These are phyloP conservation scores for Trichophyton mentagrophytes DNA, from an alignment of 2,329 filamentous ascomycete species.

Conservation along the genomic window DNA sequence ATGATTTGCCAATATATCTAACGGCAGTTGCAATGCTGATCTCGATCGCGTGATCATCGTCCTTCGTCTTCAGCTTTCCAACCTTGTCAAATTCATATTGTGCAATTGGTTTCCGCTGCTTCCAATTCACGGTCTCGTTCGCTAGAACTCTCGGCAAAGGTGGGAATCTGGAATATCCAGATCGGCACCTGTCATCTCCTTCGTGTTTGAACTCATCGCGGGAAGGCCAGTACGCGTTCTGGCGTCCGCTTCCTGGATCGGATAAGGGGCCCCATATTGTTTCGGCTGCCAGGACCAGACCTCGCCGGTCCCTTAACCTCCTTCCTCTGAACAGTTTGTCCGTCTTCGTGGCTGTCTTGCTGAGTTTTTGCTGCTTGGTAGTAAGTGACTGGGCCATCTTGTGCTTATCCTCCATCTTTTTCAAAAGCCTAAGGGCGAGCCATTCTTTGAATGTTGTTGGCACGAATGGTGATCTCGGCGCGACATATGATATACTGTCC, in stretches of 20 bases:
- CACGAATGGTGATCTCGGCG: conserved; percentile 19
- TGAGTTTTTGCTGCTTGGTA: conserved; percentile 1
- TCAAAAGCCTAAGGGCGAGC: conserved; percentile 14
- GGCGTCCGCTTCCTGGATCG: conserved; percentile 7
- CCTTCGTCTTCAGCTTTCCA: conserved; percentile 10
- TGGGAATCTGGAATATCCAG: conserved; percentile 20
- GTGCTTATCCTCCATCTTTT: conserved; percentile 11
- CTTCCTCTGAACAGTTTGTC: conserved; percentile 15
- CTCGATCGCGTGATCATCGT: not conserved
- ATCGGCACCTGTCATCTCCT: conserved; percentile 20
- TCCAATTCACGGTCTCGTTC: conserved; percentile 24
- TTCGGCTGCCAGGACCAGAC: conserved; percentile 17
- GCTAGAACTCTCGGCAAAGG: conserved; percentile 22
- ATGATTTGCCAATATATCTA: not conserved
- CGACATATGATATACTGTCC: conserved; percentile 15
- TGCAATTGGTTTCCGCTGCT: conserved; percentile 16
- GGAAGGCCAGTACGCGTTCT: conserved; percentile 20
- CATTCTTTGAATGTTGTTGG: conserved; percentile 17
- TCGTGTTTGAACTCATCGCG: conserved; percentile 23
- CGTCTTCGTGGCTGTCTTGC: conserved; percentile 4
- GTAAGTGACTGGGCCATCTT: not conserved
- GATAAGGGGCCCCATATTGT: conserved; percentile 20
- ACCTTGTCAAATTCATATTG: conserved; percentile 17
- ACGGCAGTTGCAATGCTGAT: not conserved
- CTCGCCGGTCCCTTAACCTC: conserved; percentile 15